Percentiles rank a stretch among this genome's conserved stretches.
phyloP scores from a whole-genome alignment of 257 asterid genomes.

The Solanum gandarillasii region DNA sequence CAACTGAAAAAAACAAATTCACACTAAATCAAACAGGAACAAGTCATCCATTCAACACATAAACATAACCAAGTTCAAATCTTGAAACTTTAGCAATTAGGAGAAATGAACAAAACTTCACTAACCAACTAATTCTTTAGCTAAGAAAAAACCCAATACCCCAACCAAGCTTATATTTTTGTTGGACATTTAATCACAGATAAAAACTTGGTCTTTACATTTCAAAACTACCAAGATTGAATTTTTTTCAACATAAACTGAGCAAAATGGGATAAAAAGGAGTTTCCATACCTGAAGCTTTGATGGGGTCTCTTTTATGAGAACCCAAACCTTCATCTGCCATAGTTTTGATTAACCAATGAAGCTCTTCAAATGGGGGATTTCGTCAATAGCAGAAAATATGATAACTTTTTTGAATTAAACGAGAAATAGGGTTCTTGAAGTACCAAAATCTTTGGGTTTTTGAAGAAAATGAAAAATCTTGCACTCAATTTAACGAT shows the following conservation, averaged over 20 bases:
- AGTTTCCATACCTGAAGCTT: constrained; percentile 52
- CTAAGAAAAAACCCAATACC: background rate
- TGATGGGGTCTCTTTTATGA: constrained; percentile 57
- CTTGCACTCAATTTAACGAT: background rate
- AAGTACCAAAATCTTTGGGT: background rate
- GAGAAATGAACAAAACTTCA: background rate
- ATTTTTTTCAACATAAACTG: background rate
- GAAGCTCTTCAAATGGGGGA: background rate
- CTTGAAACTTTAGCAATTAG: background rate
- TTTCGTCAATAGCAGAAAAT: background rate
- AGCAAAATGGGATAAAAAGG: background rate
- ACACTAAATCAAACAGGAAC: background rate
- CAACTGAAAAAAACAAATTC: constrained; percentile 39
- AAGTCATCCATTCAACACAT: background rate
- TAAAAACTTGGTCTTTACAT: background rate
- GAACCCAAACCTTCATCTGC: constrained; percentile 58
- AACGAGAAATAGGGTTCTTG: background rate
- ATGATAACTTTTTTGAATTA: background rate
- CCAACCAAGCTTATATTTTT: background rate
- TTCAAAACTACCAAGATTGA: background rate
- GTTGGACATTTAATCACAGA: background rate
- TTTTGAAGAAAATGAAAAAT: too few species aligned
- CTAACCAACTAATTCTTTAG: background rate
- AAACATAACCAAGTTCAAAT: background rate
- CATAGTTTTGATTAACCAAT: constrained; percentile 20